These are phyloP conservation scores for Globisporangium okanoganense DNA, from an alignment of 352 stramenopile genomes.

Conservation along the genomic window DNA sequence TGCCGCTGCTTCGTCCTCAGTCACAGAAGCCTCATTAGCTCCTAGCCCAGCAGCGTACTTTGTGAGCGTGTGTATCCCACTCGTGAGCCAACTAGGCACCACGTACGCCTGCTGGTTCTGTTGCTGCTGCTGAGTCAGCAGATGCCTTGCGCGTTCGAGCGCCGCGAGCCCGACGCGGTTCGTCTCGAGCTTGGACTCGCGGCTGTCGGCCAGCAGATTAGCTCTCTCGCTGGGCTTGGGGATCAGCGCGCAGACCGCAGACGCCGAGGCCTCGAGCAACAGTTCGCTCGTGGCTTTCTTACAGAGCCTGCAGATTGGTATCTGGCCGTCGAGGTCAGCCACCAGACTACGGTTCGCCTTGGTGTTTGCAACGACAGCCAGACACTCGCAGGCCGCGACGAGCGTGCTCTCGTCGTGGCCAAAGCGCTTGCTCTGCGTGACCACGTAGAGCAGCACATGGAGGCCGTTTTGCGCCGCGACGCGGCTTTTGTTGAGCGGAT, in stretches of 20 bases:
- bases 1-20: slow-evolving; percentile 17
- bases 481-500: slow-evolving; percentile 63
- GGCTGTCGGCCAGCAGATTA: slow-evolving; percentile 37
- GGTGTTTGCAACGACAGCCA: slow-evolving; percentile 42
- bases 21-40: too few species aligned
- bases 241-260: slow-evolving; percentile 48
- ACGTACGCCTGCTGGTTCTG: background rate
- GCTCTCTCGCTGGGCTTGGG: slow-evolving; percentile 35
- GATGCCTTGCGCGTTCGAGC: slow-evolving; percentile 47
- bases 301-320: slow-evolving; percentile 50
- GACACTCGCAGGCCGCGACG: slow-evolving; percentile 44
- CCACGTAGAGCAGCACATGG: slow-evolving; percentile 63
- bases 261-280: slow-evolving; percentile 41
- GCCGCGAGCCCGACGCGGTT: slow-evolving; percentile 34
- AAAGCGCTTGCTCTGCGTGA: slow-evolving; percentile 34
- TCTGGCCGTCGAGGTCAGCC: slow-evolving; percentile 55
- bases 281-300: slow-evolving; percentile 22
- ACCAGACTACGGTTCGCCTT: slow-evolving; percentile 43
- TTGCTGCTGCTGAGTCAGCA: slow-evolving; percentile 17
- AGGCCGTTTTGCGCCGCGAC: slow-evolving; percentile 61
- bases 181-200: slow-evolving; percentile 59
- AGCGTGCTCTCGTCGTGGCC: slow-evolving; percentile 30
- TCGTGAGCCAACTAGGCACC: slow-evolving; percentile 11
- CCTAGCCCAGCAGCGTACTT: slow-evolving; percentile 15
- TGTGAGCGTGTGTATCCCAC: slow-evolving; percentile 35